Base-by-base conservation (phyloP, 345 rosid species). In the Mercurialis annua region DNA sequence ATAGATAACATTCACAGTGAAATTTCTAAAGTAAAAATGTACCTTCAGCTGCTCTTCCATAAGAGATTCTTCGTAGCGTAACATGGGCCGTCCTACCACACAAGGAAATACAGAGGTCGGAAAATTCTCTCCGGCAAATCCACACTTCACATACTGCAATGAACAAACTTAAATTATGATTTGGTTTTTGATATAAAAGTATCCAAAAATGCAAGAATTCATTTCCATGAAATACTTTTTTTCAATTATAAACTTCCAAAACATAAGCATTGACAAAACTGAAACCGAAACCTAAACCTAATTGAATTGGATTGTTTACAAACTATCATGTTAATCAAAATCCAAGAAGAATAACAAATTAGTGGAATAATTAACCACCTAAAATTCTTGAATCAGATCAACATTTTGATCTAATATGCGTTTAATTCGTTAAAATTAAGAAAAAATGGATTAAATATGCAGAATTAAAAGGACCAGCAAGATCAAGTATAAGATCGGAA, bases 71-170 rank as follows among this genome's bases (percentile, higher is more conserved):
- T 94, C 97, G 36, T 86, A 94, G 1, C 99, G 90, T 57, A 89
- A 76, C 90, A 94, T 81, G 7, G 97, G 99, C 74, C 95, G 81
- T 52, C 99, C 97, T 31, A 94, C 97, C 10, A 91, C 92, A 61
- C 97, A 91, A 0, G 99, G 97, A 69, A 94, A 91, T 23, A 94
- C 99, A 18, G 97, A 94, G 2, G 96, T 87, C 17, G 96, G 99
- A 57, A 94, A 94, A 76, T 91, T 91, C 81, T 94, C 99, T 77
- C 97, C 99, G 26, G 97, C 92, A 73, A 94, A 94, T 34, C 97
- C 99, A 69, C 99, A 94, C 83, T 94, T 91, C 8, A 94, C 97
- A 80, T 91, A 91, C 99, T 94, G 90, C 81, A 83, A 64, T 20
- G 62, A 48, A 64, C 31, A 60, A 40, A 30, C 11, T 44, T 29